Conservation (phyloP, 192 early-diverging fungal genomes). For the Paraglomus occultum region DNA sequence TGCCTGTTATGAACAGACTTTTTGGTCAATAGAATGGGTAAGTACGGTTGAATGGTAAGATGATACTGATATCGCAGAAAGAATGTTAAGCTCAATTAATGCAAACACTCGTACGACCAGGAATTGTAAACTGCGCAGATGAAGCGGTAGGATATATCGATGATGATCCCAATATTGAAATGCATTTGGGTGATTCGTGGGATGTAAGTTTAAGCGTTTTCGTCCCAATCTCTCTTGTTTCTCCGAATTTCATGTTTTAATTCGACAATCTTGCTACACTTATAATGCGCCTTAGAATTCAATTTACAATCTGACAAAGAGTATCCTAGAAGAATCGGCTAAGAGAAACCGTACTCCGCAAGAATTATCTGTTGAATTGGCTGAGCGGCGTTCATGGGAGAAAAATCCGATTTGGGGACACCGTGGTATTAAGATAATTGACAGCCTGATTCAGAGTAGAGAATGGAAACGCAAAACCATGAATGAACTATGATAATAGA, state of each 20-base stretch:
- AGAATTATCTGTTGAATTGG: slow-evolving; percentile 37
- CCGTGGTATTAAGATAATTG: slow-evolving; percentile 39
- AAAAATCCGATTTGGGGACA: slow-evolving; percentile 43
- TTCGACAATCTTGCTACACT: neutral
- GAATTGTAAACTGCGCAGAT: slow-evolving; percentile 50
- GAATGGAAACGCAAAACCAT: slow-evolving; percentile 18
- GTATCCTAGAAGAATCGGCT: slow-evolving; percentile 29
- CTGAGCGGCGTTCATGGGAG: slow-evolving; percentile 32
- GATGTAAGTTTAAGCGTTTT: slow-evolving; percentile 9
- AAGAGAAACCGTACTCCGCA: slow-evolving; percentile 36
- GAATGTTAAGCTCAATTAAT: neutral
- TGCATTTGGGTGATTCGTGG: slow-evolving; percentile 40
- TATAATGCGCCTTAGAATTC: slow-evolving; percentile 33
- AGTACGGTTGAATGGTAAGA: neutral
- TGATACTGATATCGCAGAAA: neutral
- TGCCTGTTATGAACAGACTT: slow-evolving; percentile 32
- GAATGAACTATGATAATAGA: neutral
- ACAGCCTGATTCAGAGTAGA: slow-evolving; percentile 35
- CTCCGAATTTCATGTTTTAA: slow-evolving; percentile 1
- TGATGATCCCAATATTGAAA: slow-evolving; percentile 41
- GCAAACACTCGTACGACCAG: neutral
- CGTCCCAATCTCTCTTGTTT: neutral
- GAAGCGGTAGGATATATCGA: slow-evolving; percentile 41
- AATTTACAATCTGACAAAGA: slow-evolving; percentile 41
- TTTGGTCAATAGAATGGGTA: slow-evolving; percentile 37